phyloP scores from a whole-genome alignment of 2,329 filamentous ascomycete genomes.

The Aspergillus sp. region DNA sequence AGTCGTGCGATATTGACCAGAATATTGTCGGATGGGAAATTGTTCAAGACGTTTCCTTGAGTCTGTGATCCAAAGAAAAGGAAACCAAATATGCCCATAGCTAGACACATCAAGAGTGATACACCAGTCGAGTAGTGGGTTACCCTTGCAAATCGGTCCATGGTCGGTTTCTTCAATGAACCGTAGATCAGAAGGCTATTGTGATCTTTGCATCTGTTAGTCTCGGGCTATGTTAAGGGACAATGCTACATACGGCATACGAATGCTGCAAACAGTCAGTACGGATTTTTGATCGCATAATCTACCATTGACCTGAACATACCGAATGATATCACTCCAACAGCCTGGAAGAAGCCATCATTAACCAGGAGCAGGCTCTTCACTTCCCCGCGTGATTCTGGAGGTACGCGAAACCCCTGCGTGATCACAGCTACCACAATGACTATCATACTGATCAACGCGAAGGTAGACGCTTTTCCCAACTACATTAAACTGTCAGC shows the following conservation, averaged over 20 bases:
- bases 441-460: conserved; percentile 86
- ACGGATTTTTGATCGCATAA: neutral
- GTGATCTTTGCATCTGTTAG: conserved; percentile 61
- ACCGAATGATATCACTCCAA: conserved; percentile 98
- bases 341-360: conserved; percentile 86
- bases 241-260: conserved; percentile 59
- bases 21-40: conserved; percentile 85
- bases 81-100: conserved; percentile 86
- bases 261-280: conserved; percentile 56
- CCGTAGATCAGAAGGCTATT: conserved; percentile 98
- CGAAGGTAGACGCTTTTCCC: conserved; percentile 92
- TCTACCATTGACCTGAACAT: conserved; percentile 31
- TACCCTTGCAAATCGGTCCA: conserved; percentile 89
- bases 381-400: conserved; percentile 71
- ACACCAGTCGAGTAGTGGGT: conserved; percentile 92
- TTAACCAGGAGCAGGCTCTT: conserved; percentile 75
- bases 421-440: conserved; percentile 87
- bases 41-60: conserved; percentile 94
- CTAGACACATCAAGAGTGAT: conserved; percentile 86
- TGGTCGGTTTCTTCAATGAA: conserved; percentile 87
- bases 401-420: conserved; percentile 74
- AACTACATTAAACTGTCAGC: conserved; percentile 59
- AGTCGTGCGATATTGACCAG: conserved; percentile 94
- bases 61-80: conserved; percentile 91
- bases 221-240: neutral